A percentile compares a stretch with the other conserved stretches of the same genome.
Conservation (phyloP, 129 eudicot species). For the Lactuca sativa region DNA sequence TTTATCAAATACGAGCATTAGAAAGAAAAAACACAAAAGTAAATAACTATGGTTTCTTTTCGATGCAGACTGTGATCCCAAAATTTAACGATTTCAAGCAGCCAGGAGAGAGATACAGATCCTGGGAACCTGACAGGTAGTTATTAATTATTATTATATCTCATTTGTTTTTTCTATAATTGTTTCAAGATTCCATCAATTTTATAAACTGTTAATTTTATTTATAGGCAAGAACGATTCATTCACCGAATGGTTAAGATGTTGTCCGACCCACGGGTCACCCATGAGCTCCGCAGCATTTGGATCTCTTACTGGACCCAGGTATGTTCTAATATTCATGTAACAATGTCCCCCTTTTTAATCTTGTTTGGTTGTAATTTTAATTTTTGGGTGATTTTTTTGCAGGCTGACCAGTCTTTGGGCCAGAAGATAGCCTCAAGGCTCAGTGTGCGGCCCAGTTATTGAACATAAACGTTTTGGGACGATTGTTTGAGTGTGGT, state of each 20-base stretch:
- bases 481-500: slow-evolving; percentile 27
- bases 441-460: slow-evolving; percentile 73
- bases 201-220: not conserved
- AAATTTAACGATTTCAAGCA: slow-evolving; percentile 84
- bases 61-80: slow-evolving; percentile 54
- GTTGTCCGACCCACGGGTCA: slow-evolving; percentile 77
- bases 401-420: slow-evolving; percentile 75
- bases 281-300: slow-evolving; percentile 81
- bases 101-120: slow-evolving; percentile 90
- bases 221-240: slow-evolving; percentile 85
- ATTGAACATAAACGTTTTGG: slow-evolving; percentile 39
- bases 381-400: not conserved
- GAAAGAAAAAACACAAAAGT: not conserved
- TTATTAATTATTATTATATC: not conserved
- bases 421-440: slow-evolving; percentile 92
- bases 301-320: slow-evolving; percentile 89
- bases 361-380: not conserved
- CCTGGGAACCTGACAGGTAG: slow-evolving; percentile 80
- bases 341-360: not conserved
- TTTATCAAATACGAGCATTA: not conserved
- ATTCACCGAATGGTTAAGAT: slow-evolving; percentile 62
- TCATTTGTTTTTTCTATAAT: not conserved
- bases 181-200: not conserved
- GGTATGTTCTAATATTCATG: slow-evolving; percentile 36
- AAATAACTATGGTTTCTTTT: not conserved